These are phyloP conservation scores for Mucor plumbeus DNA, from an alignment of 371 early-diverging fungal species.

Conservation along the genomic window DNA sequence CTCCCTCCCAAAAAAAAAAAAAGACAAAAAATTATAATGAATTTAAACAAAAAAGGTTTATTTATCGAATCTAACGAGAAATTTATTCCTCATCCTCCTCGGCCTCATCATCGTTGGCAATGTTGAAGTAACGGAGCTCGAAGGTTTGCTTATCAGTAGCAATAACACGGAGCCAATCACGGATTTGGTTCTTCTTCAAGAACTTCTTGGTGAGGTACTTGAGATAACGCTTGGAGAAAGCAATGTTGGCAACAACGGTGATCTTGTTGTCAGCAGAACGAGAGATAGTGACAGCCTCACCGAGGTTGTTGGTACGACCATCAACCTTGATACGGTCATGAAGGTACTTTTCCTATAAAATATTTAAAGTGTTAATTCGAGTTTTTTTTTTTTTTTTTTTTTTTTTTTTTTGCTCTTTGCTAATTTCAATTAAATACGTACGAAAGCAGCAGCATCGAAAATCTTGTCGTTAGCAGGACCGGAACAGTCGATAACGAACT, in stretches of 20 bases:
- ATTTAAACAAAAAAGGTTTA: not conserved
- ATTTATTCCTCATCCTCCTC: constrained; percentile 68
- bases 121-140: constrained; percentile 96
- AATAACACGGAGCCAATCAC: constrained; percentile 98
- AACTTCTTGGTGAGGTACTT: constrained; percentile 99
- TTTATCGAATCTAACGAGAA: constrained; percentile 8
- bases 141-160: constrained; percentile 90
- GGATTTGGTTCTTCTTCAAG: constrained; percentile 98
- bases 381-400: not conserved
- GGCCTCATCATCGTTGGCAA: constrained; percentile 84
- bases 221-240: constrained; percentile 97
- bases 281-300: constrained; percentile 84
- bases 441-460: constrained; percentile 95
- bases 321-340: constrained; percentile 98
- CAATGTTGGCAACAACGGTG: constrained; percentile 77
- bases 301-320: constrained; percentile 96
- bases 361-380: not conserved
- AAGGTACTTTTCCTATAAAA: constrained; percentile 87
- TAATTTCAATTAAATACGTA: constrained; percentile 50
- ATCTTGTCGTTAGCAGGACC: constrained; percentile 94
- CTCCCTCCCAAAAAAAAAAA: not conserved
- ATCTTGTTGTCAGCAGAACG: constrained; percentile 78
- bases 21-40: not conserved
- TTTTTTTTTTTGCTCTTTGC: no score
- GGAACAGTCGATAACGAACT: constrained; percentile 94